These are phyloP conservation scores for Saturnispora saitoi DNA, from an alignment of 805 yeast genomes.

Conservation along the genomic window DNA sequence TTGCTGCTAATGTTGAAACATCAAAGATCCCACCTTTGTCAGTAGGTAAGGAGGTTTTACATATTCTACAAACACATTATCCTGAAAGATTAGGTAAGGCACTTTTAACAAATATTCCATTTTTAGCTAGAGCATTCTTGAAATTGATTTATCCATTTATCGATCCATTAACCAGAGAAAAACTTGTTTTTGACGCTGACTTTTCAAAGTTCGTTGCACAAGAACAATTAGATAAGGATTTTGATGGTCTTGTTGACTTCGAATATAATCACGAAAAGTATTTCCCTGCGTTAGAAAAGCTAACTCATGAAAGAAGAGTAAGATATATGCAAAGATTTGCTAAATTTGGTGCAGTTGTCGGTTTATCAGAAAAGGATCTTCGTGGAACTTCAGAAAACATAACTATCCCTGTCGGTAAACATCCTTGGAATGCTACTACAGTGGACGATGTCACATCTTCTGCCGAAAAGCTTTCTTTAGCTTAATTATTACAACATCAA, in stretches of 20 bases:
- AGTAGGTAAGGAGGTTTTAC: conserved; percentile 84
- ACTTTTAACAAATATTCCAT: conserved; percentile 83
- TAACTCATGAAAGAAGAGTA: conserved; percentile 50
- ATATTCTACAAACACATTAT: conserved; percentile 91
- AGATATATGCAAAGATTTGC: conserved; percentile 62
- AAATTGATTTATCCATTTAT: conserved; percentile 91
- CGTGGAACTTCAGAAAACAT: conserved; percentile 33
- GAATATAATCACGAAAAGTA: conserved; percentile 72
- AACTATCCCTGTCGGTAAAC: conserved; percentile 27
- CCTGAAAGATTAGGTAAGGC: conserved; percentile 97
- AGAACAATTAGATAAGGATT: conserved; percentile 72
- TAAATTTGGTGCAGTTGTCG: conserved; percentile 63
- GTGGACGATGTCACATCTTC: not conserved
- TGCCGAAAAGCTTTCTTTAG: not conserved
- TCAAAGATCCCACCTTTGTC: conserved; percentile 82
- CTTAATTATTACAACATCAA: not conserved
- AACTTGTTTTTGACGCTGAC: conserved; percentile 85
- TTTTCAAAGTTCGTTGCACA: conserved; percentile 73
- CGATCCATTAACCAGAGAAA: conserved; percentile 91
- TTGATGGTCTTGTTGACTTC: conserved; percentile 82
- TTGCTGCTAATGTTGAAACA: conserved; percentile 39
- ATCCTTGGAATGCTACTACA: conserved; percentile 17
- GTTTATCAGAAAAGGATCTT: conserved; percentile 75
- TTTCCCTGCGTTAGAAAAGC: conserved; percentile 62
- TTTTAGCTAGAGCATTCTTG: conserved; percentile 87